Percentiles rank a stretch among this genome's conserved stretches.
phyloP scores from a whole-genome alignment of 2,329 filamentous ascomycete species.

The Escovopsis sp. region DNA sequence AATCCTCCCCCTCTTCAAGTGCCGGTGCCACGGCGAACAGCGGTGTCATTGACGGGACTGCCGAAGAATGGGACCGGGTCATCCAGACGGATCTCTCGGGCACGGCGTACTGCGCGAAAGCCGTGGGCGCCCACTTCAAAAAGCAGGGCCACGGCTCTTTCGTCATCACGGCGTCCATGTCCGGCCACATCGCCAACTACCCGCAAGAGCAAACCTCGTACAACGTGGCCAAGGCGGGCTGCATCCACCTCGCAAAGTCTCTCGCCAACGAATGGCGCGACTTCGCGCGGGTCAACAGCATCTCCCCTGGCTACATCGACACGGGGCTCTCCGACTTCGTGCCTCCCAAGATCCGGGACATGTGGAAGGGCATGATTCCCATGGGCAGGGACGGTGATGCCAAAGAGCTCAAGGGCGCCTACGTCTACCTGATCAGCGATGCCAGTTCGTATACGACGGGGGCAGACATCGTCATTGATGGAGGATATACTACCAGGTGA shows the following conservation, averaged over 20 bases:
- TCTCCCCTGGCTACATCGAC: slow-evolving; percentile 54
- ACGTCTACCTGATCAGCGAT: slow-evolving; percentile 61
- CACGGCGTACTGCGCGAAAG: slow-evolving; percentile 52
- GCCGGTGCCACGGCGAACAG: slow-evolving; percentile 55
- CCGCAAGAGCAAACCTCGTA: slow-evolving; percentile 54
- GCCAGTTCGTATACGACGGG: slow-evolving; percentile 63
- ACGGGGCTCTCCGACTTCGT: slow-evolving; percentile 54
- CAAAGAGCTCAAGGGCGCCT: slow-evolving; percentile 63
- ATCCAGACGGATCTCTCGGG: slow-evolving; percentile 50
- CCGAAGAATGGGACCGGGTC: slow-evolving; percentile 51
- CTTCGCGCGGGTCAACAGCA: slow-evolving; percentile 49
- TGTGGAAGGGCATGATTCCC: slow-evolving; percentile 62
- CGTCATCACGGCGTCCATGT: slow-evolving; percentile 56
- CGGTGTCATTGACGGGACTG: slow-evolving; percentile 51
- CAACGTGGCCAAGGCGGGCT: slow-evolving; percentile 47
- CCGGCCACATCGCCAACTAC: slow-evolving; percentile 54
- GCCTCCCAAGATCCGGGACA: slow-evolving; percentile 49
- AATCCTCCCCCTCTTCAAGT: slow-evolving; percentile 10
- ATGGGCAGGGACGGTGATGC: slow-evolving; percentile 53
- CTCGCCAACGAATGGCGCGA: slow-evolving; percentile 52
- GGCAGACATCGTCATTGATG: slow-evolving; percentile 55
- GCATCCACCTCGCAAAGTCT: slow-evolving; percentile 29
- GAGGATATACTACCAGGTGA: slow-evolving; percentile 42
- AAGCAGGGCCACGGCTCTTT: slow-evolving; percentile 48
- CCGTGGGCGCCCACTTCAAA: slow-evolving; percentile 48